Conservation (phyloP, 1,139 yeast species). For the Candida sanyaensis region DNA sequence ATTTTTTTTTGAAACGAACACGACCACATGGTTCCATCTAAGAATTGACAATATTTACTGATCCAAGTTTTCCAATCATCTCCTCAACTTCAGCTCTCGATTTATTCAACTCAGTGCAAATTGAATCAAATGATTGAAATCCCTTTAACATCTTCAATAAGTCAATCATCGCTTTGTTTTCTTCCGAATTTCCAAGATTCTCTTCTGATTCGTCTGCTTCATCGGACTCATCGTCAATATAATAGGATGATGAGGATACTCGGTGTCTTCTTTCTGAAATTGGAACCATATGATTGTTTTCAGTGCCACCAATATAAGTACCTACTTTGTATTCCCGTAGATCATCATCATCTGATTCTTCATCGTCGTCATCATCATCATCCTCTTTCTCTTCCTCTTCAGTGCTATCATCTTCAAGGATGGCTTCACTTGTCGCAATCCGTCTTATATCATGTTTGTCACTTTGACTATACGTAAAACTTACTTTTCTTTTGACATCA, state of each 20-base stretch:
- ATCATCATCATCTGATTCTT: constrained; percentile 2
- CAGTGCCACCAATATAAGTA: neutral
- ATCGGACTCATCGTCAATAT: constrained; percentile 10
- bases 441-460: constrained; percentile 6
- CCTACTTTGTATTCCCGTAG: neutral
- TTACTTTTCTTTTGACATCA: constrained; percentile 29
- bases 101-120: constrained; percentile 67
- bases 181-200: constrained; percentile 13
- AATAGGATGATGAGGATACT: constrained; percentile 12
- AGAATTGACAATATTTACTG: constrained; percentile 43
- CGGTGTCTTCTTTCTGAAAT: constrained; percentile 7
- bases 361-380: constrained; percentile 7
- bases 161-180: constrained; percentile 28
- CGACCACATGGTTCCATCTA: constrained; percentile 14
- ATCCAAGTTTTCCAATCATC: constrained; percentile 46
- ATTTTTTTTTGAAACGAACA: neutral
- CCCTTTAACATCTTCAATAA: constrained; percentile 53
- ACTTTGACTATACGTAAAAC: constrained; percentile 28
- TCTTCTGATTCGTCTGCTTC: constrained; percentile 5
- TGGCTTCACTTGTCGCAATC: constrained; percentile 12
- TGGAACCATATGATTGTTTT: constrained; percentile 3
- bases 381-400: constrained; percentile 21
- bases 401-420: constrained; percentile 19
- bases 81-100: constrained; percentile 57
- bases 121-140: constrained; percentile 67